These are phyloP conservation scores for Lachancea mirantina DNA, from an alignment of 805 yeast genomes.

Conservation along the genomic window DNA sequence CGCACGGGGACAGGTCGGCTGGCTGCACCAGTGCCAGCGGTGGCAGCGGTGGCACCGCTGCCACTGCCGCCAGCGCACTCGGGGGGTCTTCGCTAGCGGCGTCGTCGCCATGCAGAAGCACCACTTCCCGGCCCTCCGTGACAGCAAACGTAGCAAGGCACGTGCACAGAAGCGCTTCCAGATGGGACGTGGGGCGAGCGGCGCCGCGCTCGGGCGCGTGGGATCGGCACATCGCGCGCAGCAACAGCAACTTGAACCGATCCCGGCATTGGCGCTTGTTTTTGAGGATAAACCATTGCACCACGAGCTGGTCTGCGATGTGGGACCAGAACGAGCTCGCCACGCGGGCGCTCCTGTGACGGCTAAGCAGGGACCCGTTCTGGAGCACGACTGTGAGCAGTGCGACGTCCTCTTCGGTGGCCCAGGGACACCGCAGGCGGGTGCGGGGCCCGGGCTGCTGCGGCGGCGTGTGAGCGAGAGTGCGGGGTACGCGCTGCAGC, in stretches of 20 bases:
- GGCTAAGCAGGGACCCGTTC: conserved; percentile 1
- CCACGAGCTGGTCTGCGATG: conserved; percentile 3
- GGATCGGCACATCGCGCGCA: conserved; percentile 1
- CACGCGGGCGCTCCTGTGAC: not conserved
- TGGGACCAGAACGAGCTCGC: conserved; percentile 7
- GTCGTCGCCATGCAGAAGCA: not conserved
- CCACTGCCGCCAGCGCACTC: no score
- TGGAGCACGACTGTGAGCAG: conserved; percentile 4
- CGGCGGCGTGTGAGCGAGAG: not conserved
- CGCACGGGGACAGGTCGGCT: no score
- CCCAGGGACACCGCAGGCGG: not conserved
- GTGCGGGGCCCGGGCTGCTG: not conserved
- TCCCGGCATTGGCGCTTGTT: conserved; percentile 9
- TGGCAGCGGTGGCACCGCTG: no score
- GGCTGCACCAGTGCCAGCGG: no score
- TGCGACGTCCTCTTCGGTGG: conserved; percentile 2
- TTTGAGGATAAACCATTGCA: conserved; percentile 1
- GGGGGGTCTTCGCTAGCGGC: not conserved
- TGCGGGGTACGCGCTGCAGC: no score
- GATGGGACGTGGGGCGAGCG: conserved; percentile 3
- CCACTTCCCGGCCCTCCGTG: conserved; percentile 4
- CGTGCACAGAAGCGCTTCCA: conserved; percentile 2
- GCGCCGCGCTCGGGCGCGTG: no score
- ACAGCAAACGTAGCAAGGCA: conserved; percentile 3
- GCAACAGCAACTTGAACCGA: conserved; percentile 7